Percentiles rank a stretch among this genome's conserved stretches.
Evolutionary conservation across 1,284 basidiomycete species (phyloP).

Genomic region (Boletus semigastroideus): DNA sequence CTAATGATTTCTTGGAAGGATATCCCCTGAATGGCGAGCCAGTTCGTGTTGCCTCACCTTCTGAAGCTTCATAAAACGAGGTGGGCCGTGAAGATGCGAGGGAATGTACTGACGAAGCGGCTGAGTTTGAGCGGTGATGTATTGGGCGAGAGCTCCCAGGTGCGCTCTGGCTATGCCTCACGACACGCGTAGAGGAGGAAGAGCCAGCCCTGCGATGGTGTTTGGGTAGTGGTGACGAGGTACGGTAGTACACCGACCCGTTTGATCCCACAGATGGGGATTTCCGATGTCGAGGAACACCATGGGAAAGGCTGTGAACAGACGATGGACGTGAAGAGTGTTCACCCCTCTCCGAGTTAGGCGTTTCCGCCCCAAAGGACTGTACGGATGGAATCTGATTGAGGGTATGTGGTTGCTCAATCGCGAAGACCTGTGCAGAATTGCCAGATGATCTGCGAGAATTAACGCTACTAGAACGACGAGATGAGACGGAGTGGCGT

Average conservation of each 20-base stretch:
- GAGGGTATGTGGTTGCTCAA: slow-evolving; percentile 52
- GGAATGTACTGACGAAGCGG: slow-evolving; percentile 72
- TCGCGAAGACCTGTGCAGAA: slow-evolving; percentile 56
- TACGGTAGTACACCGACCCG: slow-evolving; percentile 61
- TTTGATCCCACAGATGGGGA: slow-evolving; percentile 74
- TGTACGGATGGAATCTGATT: slow-evolving; percentile 55
- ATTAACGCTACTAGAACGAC: slow-evolving; percentile 80
- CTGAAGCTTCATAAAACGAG: slow-evolving; percentile 73
- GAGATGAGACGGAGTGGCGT: slow-evolving; percentile 66
- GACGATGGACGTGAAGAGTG: slow-evolving; percentile 73
- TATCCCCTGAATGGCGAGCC: slow-evolving; percentile 51
- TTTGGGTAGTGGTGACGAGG: slow-evolving; percentile 66
- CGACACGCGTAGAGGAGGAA: slow-evolving; percentile 74
- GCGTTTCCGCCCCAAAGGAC: slow-evolving; percentile 73
- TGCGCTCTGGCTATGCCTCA: slow-evolving; percentile 56
- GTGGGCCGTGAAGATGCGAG: slow-evolving; percentile 69
- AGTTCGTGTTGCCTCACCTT: slow-evolving; percentile 55
- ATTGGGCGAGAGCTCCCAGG: slow-evolving; percentile 34
- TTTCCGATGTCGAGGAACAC: slow-evolving; percentile 58
- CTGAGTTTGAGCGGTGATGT: slow-evolving; percentile 69
- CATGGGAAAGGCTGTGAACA: slow-evolving; percentile 63
- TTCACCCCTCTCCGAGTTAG: slow-evolving; percentile 76
- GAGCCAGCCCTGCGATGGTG: slow-evolving; percentile 67
- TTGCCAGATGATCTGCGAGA: slow-evolving; percentile 71
- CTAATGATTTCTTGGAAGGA: slow-evolving; percentile 41